Evolutionary conservation across 805 yeast genomes (phyloP), one percentile per base, ranked within the genome.

Genomic region (Phaffomyces opuntiae): DNA sequence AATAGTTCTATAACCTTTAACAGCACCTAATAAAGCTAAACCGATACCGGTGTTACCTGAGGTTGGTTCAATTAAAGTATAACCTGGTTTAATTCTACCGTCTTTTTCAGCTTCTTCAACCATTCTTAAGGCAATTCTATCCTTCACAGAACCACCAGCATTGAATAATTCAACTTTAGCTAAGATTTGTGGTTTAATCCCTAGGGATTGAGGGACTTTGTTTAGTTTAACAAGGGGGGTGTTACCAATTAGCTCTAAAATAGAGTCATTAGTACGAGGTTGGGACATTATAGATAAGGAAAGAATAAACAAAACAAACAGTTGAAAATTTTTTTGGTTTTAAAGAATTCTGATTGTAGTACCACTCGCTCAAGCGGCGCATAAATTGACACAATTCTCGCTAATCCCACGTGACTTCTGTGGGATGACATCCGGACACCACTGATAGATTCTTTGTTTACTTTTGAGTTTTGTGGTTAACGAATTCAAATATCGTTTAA

Each of bases 41-140:
- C 95, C 96, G 60, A 87, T 87, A 66, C 96, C 96, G 39, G 96
- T 87, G 69, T 87, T 87, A 59, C 96, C 96, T 11, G 91, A 83
- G 11, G 95, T 87, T 46, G 95, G 95, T 67, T 87, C 96, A 54
- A 87, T 87, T 60, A 87, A 68, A 32, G 95, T 86, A 60, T 80
- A 75, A 5, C 91, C 91, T n/a, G 95, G 95, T 64, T 81, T 84
- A 59, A 87, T 83, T 52, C 77, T 67, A 43, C 95, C 95, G 14
- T 72, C 68, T 53, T 75, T 75, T 65, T 87, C 96, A 27, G 95
- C 95, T 61, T 85, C 84, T 57, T 83, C 84, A 29, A 87, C 82
- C 96, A 87, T 87, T 61, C 87, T 74, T 58, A 83, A 76, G 53
- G 95, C 95, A 57, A 87, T 87, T 66, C 96, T 79, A 62, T 87